Base-by-base conservation (phyloP, 2,329 filamentous ascomycete species). In the Fusarium domesticum region DNA sequence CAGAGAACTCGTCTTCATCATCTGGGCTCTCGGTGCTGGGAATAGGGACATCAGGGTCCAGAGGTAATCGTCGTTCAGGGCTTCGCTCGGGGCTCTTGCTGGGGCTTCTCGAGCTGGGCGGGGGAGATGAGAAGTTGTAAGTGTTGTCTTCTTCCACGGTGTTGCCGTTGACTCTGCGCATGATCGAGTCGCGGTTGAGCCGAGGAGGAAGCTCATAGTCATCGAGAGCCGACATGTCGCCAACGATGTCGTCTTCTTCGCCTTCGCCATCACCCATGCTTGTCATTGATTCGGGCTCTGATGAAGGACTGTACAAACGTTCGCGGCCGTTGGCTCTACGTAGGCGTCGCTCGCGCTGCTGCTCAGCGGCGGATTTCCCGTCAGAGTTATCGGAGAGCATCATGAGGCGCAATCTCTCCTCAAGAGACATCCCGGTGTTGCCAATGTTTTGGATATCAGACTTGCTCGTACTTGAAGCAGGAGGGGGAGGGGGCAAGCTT, bases 161-260 rank as follows among this genome's bases (percentile, higher is more conserved):
- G 48, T 75, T 77, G 36, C 77, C 88, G 63, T 93, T 89, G 43
- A 96, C 85, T 50, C 92, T 89, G 41, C 88, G 84, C 58, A 97
- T 74, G 56, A 97, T 97, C 0, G 91, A 96, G 64, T 97, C 93
- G 30, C 92, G 82, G 7, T 92, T 96, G 61, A 97, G 95, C 42
- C 85, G 85, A 10, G 87, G 77, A 15, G 83, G 88, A 12, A 85
- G 70, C 53, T 85, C 76, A 56, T 85, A 85, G 45, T 84, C 79
- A 48, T 78, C 74, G 44, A 84, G 66, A 10, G 76, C 69, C 41
- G 78, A 77, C 56, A 84, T 65, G 43, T 86, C 81, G 35, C 78
- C 81, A 34, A 83, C 61, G 2, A 76, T 75, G 42, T 83, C 78
- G 16, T 83, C 80, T 33, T 75, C 78, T 53, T 82, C 80, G 11